These are phyloP conservation scores for Schoenoplectus triqueter DNA, from an alignment of 202 grass and related monocot species.

Conservation along the genomic window DNA sequence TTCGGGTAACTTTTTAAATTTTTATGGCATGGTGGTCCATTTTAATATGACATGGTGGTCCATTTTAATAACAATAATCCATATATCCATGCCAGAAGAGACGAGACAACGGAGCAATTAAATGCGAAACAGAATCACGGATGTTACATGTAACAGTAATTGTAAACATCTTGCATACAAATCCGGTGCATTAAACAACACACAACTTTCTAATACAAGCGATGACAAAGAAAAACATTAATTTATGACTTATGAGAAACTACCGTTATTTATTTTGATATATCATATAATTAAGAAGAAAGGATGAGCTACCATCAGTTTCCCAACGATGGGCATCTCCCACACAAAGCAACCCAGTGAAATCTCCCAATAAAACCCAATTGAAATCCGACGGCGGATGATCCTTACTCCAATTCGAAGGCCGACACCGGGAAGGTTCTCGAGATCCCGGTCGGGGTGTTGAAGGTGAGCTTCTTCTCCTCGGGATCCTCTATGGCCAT, in stretches of 20 bases:
- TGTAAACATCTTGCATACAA: not conserved
- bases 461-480: conserved; percentile 70
- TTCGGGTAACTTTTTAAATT: too few relatives aligned
- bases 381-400: not conserved
- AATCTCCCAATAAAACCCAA: conserved; percentile 5
- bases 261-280: too few relatives aligned
- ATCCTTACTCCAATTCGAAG: conserved; percentile 53
- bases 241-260: too few relatives aligned
- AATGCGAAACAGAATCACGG: not conserved
- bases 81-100: not conserved
- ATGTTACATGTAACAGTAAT: not conserved
- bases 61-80: not conserved
- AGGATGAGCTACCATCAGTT: not conserved
- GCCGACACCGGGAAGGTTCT: conserved; percentile 69
- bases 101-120: not conserved
- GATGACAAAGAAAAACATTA: not conserved
- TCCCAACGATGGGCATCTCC: not conserved
- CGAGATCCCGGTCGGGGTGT: conserved; percentile 59
- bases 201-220: not conserved
- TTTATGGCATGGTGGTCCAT: not conserved
- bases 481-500: conserved; percentile 70
- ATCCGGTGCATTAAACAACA: not conserved
- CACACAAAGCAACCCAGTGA: not conserved
- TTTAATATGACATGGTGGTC: not conserved
- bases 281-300: not conserved